Evolutionary conservation across 371 early-diverging fungal genomes (phyloP), one percentile per base, ranked within the genome.

Genomic region (Mucor racemosus): DNA sequence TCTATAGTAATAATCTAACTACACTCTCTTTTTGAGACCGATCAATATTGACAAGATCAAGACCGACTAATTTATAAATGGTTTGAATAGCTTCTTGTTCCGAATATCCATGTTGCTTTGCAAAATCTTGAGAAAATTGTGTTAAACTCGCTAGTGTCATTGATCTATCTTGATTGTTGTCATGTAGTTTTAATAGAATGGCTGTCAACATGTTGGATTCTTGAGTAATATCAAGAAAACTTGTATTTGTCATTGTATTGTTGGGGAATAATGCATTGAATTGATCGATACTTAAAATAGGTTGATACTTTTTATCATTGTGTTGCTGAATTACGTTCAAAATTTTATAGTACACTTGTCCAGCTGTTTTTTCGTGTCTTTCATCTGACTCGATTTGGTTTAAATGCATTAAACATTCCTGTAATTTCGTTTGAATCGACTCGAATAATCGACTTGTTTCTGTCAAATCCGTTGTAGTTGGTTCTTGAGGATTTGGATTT

Each of bases 21-120:
- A 62, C 8, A 50, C 50, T 62, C 11, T 62, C 62, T 19, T 55
- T 64, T 55, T 64, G 54, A 1, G 38, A 21, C 1, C 62, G 35
- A 62, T 62, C 62, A 50, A 62, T 62, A 17, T 36, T 11, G 13
- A 50, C 38, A 34, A 62, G 38, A 14, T 38, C 46, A 38, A 36
- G 35, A n/a, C 50, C 62, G 4, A 46, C 62, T 14, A 62, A 15
- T 14, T 35, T 62, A 38, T 62, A 50, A 26, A 62, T 62, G 19
- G 35, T 34, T 17, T 56, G 57, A 0, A 56, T 56, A 15, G 57
- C 34, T 56, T 56, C 35, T 56, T 36, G 57, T 26, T 56, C 57
- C 19, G 57, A 17, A 36, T 17, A 17, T 6, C 36, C 53, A 15
- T 39, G 36, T 14, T 50, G 8, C 15, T 50, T 38, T 38, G 50